Evolutionary conservation across 495 filamentous ascomycete species (phyloP).

Genomic region (Aspergillus asperescens): DNA sequence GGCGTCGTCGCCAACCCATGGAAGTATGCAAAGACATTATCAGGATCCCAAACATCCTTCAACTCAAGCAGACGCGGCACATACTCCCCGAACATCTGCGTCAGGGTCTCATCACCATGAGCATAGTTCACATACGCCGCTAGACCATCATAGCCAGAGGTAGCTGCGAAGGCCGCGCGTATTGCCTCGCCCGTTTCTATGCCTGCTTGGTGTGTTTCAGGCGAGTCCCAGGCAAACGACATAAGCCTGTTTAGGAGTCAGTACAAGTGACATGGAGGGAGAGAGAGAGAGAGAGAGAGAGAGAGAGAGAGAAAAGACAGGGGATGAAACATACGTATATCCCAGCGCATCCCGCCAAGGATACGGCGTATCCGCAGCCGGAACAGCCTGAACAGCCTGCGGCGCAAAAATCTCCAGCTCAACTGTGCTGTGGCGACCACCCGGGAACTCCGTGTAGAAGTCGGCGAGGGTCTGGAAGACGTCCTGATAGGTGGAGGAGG

Average conservation of each 20-base stretch:
- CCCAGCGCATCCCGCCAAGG: background rate
- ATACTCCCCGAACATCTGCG: background rate
- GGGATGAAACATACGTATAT: background rate
- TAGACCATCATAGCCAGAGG: background rate
- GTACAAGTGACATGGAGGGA: too few species aligned
- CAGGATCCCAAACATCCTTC: background rate
- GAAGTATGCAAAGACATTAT: background rate
- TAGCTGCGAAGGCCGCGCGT: background rate
- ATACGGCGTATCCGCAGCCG: background rate
- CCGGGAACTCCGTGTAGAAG: background rate
- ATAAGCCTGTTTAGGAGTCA: background rate
- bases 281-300: too few species aligned
- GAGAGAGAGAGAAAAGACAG: background rate
- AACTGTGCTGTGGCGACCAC: background rate
- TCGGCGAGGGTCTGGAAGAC: background rate
- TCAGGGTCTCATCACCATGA: background rate
- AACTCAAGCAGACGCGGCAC: background rate
- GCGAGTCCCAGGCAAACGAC: background rate
- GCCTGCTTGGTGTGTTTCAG: background rate
- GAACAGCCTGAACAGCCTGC: background rate
- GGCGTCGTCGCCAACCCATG: background rate
- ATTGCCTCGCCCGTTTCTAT: background rate
- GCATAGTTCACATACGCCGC: conserved; percentile 1
- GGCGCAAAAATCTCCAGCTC: background rate
- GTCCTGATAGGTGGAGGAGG: background rate